Percentiles rank a stretch among this genome's conserved stretches.
Evolutionary conservation across 257 asterid genomes (phyloP).

Genomic region (Gynochthodes officinalis): DNA sequence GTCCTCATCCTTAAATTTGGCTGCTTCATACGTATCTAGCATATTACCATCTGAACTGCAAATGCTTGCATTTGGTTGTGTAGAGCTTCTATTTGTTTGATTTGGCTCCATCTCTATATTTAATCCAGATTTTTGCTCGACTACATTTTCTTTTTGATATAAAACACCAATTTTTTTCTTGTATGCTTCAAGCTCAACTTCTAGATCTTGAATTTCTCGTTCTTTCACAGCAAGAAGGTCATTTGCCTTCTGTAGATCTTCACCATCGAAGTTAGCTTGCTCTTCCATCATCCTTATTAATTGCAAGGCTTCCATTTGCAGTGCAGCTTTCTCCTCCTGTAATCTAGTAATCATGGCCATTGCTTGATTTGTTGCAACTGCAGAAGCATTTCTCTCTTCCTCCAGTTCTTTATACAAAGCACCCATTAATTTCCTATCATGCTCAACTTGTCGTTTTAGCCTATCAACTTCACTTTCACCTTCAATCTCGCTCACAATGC

Average conservation of each 20-base stretch:
- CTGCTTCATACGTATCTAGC: slow-evolving; percentile 20
- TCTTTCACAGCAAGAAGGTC: slow-evolving; percentile 58
- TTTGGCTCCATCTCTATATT: slow-evolving; percentile 17
- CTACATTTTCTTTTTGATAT: slow-evolving; percentile 20
- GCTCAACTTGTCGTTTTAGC: slow-evolving; percentile 70
- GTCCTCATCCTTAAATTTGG: slow-evolving; percentile 17
- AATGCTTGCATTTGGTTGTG: slow-evolving; percentile 10
- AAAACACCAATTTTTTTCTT: slow-evolving; percentile 36
- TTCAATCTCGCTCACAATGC: slow-evolving; percentile 66
- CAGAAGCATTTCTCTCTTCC: slow-evolving; percentile 87
- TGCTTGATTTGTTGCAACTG: slow-evolving; percentile 83
- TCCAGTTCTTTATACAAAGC: slow-evolving; percentile 71
- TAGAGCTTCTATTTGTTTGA: slow-evolving; percentile 11
- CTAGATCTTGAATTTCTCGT: slow-evolving; percentile 46
- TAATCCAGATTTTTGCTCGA: slow-evolving; percentile 25
- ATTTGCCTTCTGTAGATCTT: slow-evolving; percentile 64
- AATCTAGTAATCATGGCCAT: slow-evolving; percentile 92
- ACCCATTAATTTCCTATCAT: slow-evolving; percentile 56
- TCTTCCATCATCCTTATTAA: slow-evolving; percentile 82
- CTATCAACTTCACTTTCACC: slow-evolving; percentile 73
- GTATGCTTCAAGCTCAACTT: slow-evolving; percentile 44
- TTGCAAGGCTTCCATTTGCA: slow-evolving; percentile 85
- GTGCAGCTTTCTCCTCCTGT: slow-evolving; percentile 84
- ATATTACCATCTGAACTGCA: slow-evolving; percentile 12
- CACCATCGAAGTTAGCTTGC: slow-evolving; percentile 77